These are phyloP conservation scores for Haplographium delicatum DNA, from an alignment of 495 filamentous ascomycete genomes.

Conservation along the genomic window DNA sequence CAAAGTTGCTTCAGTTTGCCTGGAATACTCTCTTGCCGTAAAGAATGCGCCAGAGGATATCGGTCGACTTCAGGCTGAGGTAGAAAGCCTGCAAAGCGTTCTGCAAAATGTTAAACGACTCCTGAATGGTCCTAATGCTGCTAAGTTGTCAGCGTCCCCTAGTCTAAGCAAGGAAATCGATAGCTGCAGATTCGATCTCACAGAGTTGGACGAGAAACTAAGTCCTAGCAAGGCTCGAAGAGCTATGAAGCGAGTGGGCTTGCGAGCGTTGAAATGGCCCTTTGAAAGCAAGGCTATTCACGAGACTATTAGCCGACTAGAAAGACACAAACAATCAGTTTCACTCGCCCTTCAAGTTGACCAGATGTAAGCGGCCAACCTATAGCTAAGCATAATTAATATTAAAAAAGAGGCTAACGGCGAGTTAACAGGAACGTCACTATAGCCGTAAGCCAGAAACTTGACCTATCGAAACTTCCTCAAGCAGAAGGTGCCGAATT, in stretches of 20 bases:
- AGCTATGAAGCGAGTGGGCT: too few relatives aligned
- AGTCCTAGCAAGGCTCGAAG: too few relatives aligned
- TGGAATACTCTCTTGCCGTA: conserved; percentile 26
- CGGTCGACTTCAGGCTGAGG: conserved; percentile 24
- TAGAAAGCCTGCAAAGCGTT: conserved; percentile 9
- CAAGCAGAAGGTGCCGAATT: conserved; percentile 6
- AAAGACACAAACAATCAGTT: conserved; percentile 32
- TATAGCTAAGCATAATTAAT: too few relatives aligned
- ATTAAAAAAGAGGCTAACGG: conserved; percentile 23
- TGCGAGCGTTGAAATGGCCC: too few relatives aligned
- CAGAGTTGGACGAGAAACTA: too few relatives aligned
- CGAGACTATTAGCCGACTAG: conserved; percentile 29
- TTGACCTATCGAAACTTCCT: conserved; percentile 7
- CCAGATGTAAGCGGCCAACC: too few relatives aligned
- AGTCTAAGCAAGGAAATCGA: too few relatives aligned
- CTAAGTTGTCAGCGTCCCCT: too few relatives aligned
- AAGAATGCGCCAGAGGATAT: conserved; percentile 35
- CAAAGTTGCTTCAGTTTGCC: conserved; percentile 28
- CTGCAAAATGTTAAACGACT: conserved; percentile 7
- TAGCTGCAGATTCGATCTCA: too few relatives aligned
- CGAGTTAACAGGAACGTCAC: conserved; percentile 34
- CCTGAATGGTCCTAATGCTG: too few relatives aligned
- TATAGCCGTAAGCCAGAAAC: conserved; percentile 6
- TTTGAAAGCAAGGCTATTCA: conserved; percentile 36
- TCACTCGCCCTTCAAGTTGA: conserved; percentile 33